Percentiles rank a stretch among this genome's conserved stretches.
These are phyloP conservation scores for Pisolithus sp. DNA, from an alignment of 768 basidiomycete genomes.

Conservation along the genomic window DNA sequence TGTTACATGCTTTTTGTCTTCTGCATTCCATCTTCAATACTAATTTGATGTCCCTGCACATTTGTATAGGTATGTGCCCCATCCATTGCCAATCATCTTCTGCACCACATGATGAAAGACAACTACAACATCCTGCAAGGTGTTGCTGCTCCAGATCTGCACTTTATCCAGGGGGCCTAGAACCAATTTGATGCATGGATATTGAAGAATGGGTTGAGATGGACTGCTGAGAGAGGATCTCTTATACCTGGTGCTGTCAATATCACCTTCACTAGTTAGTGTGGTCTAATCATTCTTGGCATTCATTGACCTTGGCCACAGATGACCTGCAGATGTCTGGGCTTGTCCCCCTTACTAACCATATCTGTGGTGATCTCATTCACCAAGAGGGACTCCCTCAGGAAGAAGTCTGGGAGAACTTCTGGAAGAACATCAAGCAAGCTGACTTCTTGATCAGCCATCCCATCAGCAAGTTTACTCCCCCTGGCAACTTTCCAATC, in stretches of 20 bases:
- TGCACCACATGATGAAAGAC: conserved; percentile 90
- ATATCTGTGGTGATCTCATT: conserved; percentile 82
- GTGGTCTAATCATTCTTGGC: neutral
- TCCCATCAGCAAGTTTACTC: conserved; percentile 88
- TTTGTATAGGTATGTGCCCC: conserved; percentile 69
- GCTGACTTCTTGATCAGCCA: conserved; percentile 93
- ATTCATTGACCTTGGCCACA: conserved; percentile 18
- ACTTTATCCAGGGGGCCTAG: conserved; percentile 74
- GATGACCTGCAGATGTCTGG: conserved; percentile 92
- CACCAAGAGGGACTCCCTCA: conserved; percentile 78
- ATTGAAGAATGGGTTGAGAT: conserved; percentile 79
- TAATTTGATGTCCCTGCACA: conserved; percentile 5
- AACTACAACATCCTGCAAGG: conserved; percentile 95
- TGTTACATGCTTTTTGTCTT: neutral
- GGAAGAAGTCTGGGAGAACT: conserved; percentile 89
- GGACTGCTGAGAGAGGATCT: conserved; percentile 83
- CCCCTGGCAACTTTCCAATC: conserved; percentile 71
- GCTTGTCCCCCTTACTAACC: conserved; percentile 88
- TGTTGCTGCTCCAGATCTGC: conserved; percentile 71
- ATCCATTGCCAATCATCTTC: conserved; percentile 85
- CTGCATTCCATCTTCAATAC: neutral
- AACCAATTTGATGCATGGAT: conserved; percentile 84
- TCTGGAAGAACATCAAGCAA: conserved; percentile 87
- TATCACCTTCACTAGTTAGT: conserved; percentile 79
- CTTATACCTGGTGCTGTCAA: conserved; percentile 77